A percentile compares a stretch with the other conserved stretches of the same genome.
Evolutionary conservation across 2,329 filamentous ascomycete genomes (phyloP).

Genomic region (Trichoderma arundinaceum): DNA sequence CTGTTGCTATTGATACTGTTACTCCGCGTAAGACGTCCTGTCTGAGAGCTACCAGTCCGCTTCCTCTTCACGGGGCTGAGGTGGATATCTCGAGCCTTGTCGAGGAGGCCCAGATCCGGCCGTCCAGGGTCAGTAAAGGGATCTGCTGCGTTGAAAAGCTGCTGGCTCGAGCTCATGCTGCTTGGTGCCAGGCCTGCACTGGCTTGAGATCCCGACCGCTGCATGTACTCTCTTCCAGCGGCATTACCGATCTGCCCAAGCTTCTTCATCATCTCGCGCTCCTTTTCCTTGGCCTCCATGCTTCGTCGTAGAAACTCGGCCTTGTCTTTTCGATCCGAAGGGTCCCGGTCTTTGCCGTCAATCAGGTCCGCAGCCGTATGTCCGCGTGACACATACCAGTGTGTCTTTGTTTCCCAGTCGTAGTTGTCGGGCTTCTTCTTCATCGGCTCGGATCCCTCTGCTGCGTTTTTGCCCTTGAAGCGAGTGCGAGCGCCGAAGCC

Average conservation of each 20-base stretch:
- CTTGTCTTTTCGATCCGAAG: constrained; percentile 63
- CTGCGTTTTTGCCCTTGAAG: constrained; percentile 39
- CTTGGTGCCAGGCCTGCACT: constrained; percentile 19
- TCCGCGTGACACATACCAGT: constrained; percentile 58
- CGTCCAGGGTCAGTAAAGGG: constrained; percentile 41
- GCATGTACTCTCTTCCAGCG: constrained; percentile 75
- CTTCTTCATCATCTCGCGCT: constrained; percentile 72
- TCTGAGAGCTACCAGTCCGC: constrained; percentile 56
- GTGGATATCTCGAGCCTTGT: constrained; percentile 54
- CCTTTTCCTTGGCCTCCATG: constrained; percentile 71
- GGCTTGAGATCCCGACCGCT: constrained; percentile 41
- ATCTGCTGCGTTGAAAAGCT: constrained; percentile 28
- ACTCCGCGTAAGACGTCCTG: constrained; percentile 39
- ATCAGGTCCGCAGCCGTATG: constrained; percentile 66
- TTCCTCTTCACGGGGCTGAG: constrained; percentile 68
- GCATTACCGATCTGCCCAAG: constrained; percentile 68
- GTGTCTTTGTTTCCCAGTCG: constrained; percentile 63
- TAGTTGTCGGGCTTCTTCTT: constrained; percentile 50
- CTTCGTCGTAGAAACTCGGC: constrained; percentile 70
- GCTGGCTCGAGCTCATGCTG: constrained; percentile 29
- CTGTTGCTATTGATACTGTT: constrained; percentile 33
- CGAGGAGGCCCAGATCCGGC: constrained; percentile 47
- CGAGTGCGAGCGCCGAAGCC: constrained; percentile 50
- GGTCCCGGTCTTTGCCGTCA: constrained; percentile 66
- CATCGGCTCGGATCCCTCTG: constrained; percentile 31